These are phyloP conservation scores for Fusarium sulawesiense DNA, from an alignment of 2,329 filamentous ascomycete species.

Conservation along the genomic window DNA sequence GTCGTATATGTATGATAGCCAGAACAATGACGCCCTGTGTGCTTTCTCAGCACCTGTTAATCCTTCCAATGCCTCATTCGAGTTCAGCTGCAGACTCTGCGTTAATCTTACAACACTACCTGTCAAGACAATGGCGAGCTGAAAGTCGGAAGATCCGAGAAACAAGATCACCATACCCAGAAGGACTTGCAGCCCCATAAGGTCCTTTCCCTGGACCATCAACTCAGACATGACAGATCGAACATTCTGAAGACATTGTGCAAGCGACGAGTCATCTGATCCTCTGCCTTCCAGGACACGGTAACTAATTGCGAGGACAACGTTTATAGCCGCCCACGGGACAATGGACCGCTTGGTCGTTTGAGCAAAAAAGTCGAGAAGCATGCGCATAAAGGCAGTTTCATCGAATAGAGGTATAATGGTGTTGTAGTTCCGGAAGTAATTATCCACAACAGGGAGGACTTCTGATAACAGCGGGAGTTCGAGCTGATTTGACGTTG, in stretches of 20 bases:
- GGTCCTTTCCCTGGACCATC: conserved; percentile 47
- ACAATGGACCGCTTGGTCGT: conserved; percentile 32
- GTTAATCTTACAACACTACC: conserved; percentile 50
- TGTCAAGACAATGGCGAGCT: conserved; percentile 49
- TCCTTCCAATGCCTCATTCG: conserved; percentile 21
- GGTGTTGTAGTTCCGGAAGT: conserved; percentile 35
- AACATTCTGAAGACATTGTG: conserved; percentile 48
- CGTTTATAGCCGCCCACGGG: conserved; percentile 51
- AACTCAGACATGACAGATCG: conserved; percentile 50
- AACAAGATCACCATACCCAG: conserved; percentile 51
- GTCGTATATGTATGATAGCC: conserved; percentile 53
- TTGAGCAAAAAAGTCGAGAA: conserved; percentile 49
- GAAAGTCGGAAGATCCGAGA: conserved; percentile 48
- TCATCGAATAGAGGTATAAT: conserved; percentile 52
- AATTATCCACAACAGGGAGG: conserved; percentile 35
- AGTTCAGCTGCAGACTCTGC: conserved; percentile 50
- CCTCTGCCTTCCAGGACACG: conserved; percentile 36
- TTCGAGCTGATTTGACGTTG: conserved; percentile 12
- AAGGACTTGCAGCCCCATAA: conserved; percentile 50
- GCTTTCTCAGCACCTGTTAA: conserved; percentile 7
- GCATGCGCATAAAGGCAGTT: conserved; percentile 48
- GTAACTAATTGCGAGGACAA: conserved; percentile 50
- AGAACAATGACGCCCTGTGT: conserved; percentile 51
- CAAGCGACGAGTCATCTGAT: conserved; percentile 29
- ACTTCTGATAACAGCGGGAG: conserved; percentile 34